These are phyloP conservation scores for Yarrowia divulgata DNA, from an alignment of 805 yeast genomes.

Conservation along the genomic window DNA sequence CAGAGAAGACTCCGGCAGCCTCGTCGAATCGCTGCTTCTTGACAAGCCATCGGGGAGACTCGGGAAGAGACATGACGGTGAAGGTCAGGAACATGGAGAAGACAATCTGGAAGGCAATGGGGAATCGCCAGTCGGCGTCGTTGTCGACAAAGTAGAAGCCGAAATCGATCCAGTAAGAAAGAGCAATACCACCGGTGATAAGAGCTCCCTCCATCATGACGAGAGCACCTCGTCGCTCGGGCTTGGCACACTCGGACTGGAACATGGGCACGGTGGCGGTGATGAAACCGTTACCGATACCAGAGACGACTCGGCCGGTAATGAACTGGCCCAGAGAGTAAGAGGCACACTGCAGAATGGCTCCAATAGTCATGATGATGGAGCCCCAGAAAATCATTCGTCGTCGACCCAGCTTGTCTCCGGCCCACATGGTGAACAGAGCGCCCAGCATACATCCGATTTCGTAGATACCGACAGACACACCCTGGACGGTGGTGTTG, in stretches of 20 bases:
- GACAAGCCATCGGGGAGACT: slow-evolving; percentile 84
- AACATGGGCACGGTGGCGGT: slow-evolving; percentile 85
- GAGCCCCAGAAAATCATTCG: slow-evolving; percentile 58
- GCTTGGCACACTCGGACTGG: slow-evolving; percentile 77
- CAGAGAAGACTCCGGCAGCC: slow-evolving; percentile 52
- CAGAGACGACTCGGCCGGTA: slow-evolving; percentile 72
- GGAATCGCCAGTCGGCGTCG: slow-evolving; percentile 75
- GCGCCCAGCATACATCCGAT: slow-evolving; percentile 59
- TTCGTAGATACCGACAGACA: slow-evolving; percentile 52
- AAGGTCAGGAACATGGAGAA: slow-evolving; percentile 66
- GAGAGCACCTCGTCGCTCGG: slow-evolving; percentile 70
- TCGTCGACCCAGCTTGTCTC: slow-evolving; percentile 59
- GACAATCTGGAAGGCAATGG: slow-evolving; percentile 71
- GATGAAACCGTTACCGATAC: slow-evolving; percentile 77
- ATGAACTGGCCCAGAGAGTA: slow-evolving; percentile 44
- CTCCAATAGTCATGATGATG: slow-evolving; percentile 59
- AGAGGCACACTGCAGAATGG: slow-evolving; percentile 54
- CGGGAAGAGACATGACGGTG: slow-evolving; percentile 73
- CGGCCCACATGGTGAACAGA: slow-evolving; percentile 57
- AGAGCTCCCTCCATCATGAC: slow-evolving; percentile 76
- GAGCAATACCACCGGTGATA: slow-evolving; percentile 76
- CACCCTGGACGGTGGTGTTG: slow-evolving; percentile 44
- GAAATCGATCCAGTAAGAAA: slow-evolving; percentile 60
- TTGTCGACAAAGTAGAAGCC: slow-evolving; percentile 62
- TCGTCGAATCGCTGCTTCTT: slow-evolving; percentile 64